phyloP scores from a whole-genome alignment of 2,329 filamentous ascomycete species.

The Pseudogymnoascus sp. region DNA sequence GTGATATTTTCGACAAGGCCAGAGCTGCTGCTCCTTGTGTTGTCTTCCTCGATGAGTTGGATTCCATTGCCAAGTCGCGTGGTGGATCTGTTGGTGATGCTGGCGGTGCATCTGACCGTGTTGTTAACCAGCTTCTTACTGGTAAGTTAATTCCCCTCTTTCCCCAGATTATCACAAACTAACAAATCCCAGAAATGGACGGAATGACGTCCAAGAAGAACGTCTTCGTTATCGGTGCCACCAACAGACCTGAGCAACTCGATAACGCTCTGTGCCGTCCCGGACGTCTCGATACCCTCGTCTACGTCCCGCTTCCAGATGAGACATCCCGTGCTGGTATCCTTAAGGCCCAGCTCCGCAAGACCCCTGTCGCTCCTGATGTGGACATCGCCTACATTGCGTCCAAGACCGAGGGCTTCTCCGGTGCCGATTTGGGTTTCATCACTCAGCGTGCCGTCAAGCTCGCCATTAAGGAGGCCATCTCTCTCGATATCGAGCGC shows the following conservation, averaged over 20 bases:
- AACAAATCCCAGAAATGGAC: constrained; percentile 73
- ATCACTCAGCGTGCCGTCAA: constrained; percentile 98
- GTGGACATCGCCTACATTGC: constrained; percentile 90
- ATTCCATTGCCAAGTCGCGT: constrained; percentile 99
- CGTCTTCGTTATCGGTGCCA: constrained; percentile 98
- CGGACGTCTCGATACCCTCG: constrained; percentile 95
- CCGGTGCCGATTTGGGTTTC: constrained; percentile 98
- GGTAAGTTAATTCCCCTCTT: constrained; percentile 50
- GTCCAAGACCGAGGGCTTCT: constrained; percentile 96
- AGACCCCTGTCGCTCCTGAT: constrained; percentile 85
- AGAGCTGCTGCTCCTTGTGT: constrained; percentile 96
- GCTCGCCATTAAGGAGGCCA: constrained; percentile 97
- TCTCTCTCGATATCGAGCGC: constrained; percentile 80
- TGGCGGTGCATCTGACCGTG: constrained; percentile 96
- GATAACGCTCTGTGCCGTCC: constrained; percentile 97
- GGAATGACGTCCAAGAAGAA: constrained; percentile 99
- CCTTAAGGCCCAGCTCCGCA: constrained; percentile 91
- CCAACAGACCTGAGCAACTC: constrained; percentile 97
- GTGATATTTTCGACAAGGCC: constrained; percentile 99
- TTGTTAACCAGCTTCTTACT: constrained; percentile 98
- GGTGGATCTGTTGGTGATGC: constrained; percentile 94
- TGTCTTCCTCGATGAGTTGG: constrained; percentile 96
- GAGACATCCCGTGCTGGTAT: constrained; percentile 84
- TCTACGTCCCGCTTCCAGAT: constrained; percentile 95
- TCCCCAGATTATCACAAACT: constrained; percentile 30